Percentiles rank a stretch among this genome's conserved stretches.
Conservation (phyloP, 192 early-diverging fungal species). For the Umbelopsis ramanniana region DNA sequence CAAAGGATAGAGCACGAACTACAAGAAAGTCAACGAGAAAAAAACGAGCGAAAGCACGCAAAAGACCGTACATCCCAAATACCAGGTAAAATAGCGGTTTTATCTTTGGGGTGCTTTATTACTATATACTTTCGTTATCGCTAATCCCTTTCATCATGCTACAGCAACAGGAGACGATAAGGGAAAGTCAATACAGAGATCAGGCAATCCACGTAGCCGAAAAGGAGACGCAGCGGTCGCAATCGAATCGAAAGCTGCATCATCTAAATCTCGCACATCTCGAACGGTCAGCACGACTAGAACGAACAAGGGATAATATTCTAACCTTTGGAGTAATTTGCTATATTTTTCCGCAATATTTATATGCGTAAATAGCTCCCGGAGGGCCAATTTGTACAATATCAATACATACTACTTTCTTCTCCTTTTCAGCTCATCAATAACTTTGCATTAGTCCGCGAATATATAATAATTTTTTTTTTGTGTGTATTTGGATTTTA, state of each 20-base stretch:
- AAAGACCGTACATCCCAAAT: not conserved
- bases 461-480: too few species aligned
- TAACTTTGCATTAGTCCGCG: not conserved
- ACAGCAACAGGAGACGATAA: not conserved
- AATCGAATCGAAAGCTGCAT: not conserved
- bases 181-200: not conserved
- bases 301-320: not conserved
- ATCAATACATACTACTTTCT: constrained; percentile 2
- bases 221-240: not conserved
- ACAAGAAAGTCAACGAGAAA: constrained; percentile 2
- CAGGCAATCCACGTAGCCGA: not conserved
- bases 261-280: not conserved
- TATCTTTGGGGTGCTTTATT: too few species aligned
- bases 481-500: too few species aligned
- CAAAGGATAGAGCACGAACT: not conserved
- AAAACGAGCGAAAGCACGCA: not conserved
- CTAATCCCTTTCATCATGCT: not conserved
- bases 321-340: not conserved
- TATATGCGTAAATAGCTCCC: constrained; percentile 5
- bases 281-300: not conserved
- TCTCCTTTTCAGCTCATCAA: not conserved
- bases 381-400: constrained; percentile 9
- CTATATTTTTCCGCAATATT: not conserved
- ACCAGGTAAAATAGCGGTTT: not conserved
- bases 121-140: too few species aligned